Conservation (phyloP, 2,329 filamentous ascomycete species). For the Ophiocordyceps camponoti-leonardi region DNA sequence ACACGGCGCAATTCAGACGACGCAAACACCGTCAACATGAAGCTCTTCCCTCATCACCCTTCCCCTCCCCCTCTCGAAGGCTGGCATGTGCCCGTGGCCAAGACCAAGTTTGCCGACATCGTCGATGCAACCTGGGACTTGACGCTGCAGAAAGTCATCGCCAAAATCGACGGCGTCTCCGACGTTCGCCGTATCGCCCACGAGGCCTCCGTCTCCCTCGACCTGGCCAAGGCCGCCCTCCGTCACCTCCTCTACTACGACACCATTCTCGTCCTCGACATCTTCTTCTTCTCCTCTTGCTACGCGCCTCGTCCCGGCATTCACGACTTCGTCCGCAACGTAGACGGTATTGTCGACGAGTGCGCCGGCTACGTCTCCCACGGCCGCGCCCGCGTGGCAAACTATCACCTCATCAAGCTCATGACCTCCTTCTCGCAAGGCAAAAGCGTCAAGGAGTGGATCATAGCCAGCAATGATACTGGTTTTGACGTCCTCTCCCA, state of each 20-base stretch:
- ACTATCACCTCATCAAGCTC: conserved; percentile 58
- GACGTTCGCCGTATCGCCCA: conserved; percentile 77
- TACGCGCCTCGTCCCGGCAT: conserved; percentile 72
- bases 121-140: conserved; percentile 57
- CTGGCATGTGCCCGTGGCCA: conserved; percentile 78
- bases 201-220: conserved; percentile 70
- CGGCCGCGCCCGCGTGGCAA: conserved; percentile 25
- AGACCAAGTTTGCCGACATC: conserved; percentile 46
- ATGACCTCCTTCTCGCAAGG: conserved; percentile 77
- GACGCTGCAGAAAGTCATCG: conserved; percentile 62
- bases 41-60: conserved; percentile 72
- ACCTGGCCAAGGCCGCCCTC: conserved; percentile 70
- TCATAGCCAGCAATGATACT: conserved; percentile 52
- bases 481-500: conserved; percentile 50
- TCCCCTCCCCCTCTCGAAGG: conserved; percentile 62
- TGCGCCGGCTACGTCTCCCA: conserved; percentile 68
- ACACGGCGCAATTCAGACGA: conserved; percentile 45
- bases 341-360: conserved; percentile 62
- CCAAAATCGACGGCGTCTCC: conserved; percentile 79
- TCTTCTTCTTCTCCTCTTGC: conserved; percentile 86
- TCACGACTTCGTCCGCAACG: conserved; percentile 60
- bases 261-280: conserved; percentile 75
- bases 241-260: conserved; percentile 88
- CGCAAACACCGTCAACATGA: conserved; percentile 89
- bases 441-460: conserved; percentile 75